A percentile compares a stretch with the other conserved stretches of the same genome.
These are phyloP conservation scores for Candida methanosorbosa DNA, from an alignment of 805 yeast genomes.

Conservation along the genomic window DNA sequence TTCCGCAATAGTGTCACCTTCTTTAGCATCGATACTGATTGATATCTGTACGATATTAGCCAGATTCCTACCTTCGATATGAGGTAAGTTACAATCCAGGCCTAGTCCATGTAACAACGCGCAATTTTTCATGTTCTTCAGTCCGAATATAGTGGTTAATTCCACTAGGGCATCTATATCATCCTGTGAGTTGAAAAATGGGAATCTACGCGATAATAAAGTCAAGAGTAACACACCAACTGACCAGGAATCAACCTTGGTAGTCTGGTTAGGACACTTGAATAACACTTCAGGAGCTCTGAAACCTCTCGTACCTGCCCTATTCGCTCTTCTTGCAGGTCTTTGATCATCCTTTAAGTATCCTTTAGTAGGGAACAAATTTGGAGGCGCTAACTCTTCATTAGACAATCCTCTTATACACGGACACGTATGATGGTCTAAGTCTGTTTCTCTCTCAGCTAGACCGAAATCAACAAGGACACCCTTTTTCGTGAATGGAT, in stretches of 20 bases:
- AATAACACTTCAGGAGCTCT: constrained; percentile 90
- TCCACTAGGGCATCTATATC: constrained; percentile 90
- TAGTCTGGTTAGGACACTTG: constrained; percentile 76
- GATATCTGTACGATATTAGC: constrained; percentile 35
- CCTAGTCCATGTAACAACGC: constrained; percentile 87
- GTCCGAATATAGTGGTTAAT: constrained; percentile 73
- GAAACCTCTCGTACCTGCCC: constrained; percentile 95
- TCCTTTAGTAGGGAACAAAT: constrained; percentile 41
- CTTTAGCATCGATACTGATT: constrained; percentile 34
- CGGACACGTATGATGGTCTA: constrained; percentile 39
- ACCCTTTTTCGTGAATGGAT: constrained; percentile 60
- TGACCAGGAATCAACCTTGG: constrained; percentile 85
- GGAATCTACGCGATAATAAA: constrained; percentile 71
- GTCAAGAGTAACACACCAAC: constrained; percentile 85
- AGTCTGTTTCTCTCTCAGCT: constrained; percentile 55
- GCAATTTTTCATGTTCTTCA: constrained; percentile 58
- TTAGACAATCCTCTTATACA: constrained; percentile 36
- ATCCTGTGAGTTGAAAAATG: constrained; percentile 89
- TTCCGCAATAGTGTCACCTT: constrained; percentile 53
- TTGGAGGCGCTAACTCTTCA: constrained; percentile 23
- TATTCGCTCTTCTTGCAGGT: constrained; percentile 85
- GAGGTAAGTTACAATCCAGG: constrained; percentile 56
- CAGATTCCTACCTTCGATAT: constrained; percentile 34
- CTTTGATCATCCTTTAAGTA: constrained; percentile 83
- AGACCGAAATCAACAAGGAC: constrained; percentile 88